phyloP scores from a whole-genome alignment of 352 stramenopile genomes.

The Ochromonadaceae sp. region DNA sequence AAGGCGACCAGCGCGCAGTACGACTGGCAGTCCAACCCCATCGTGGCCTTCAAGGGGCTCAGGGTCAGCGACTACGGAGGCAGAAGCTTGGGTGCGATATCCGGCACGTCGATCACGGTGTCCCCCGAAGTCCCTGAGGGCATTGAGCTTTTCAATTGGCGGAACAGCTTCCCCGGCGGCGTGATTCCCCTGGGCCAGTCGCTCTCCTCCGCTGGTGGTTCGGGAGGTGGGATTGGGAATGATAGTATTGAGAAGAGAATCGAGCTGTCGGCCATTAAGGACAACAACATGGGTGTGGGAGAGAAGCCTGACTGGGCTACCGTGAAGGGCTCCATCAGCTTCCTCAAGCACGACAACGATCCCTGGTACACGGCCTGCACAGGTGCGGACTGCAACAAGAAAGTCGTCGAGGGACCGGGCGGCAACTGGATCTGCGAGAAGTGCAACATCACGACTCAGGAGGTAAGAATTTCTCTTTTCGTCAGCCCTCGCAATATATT shows the following conservation, averaged over 20 bases:
- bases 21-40: slow-evolving; percentile 59
- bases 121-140: neutral
- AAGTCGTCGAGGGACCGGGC: slow-evolving; percentile 69
- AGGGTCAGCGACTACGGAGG: slow-evolving; percentile 79
- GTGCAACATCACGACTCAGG: slow-evolving; percentile 72
- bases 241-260: slow-evolving; percentile 66
- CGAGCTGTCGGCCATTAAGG: slow-evolving; percentile 77
- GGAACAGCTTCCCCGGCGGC: neutral
- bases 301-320: slow-evolving; percentile 92
- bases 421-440: slow-evolving; percentile 89
- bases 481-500: too few relatives aligned
- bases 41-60: slow-evolving; percentile 85
- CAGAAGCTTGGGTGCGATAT: neutral
- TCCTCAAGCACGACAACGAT: slow-evolving; percentile 62
- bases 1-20: slow-evolving; percentile 42
- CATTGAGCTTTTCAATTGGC: neutral
- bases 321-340: slow-evolving; percentile 86
- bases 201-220: slow-evolving; percentile 47
- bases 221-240: slow-evolving; percentile 39
- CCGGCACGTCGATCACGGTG: neutral
- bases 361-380: slow-evolving; percentile 61
- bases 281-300: slow-evolving; percentile 73
- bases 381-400: slow-evolving; percentile 56
- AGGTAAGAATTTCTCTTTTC: neutral
- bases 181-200: too few relatives aligned